These are phyloP conservation scores for Apodospora peruviana DNA, from an alignment of 495 filamentous ascomycete species.

Conservation along the genomic window DNA sequence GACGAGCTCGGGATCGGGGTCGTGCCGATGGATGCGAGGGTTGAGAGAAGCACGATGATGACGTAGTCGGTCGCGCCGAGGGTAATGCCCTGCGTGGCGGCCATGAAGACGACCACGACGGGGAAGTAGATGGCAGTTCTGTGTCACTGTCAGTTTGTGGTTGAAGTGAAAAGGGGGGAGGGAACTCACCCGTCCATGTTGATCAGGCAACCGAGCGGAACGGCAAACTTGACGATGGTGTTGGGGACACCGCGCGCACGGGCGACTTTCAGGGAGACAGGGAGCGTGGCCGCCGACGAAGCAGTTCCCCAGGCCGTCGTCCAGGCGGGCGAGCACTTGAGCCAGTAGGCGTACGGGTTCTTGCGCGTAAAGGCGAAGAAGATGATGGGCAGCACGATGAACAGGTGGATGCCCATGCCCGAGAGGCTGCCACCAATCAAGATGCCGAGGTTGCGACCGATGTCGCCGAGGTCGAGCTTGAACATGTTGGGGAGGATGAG, in stretches of 20 bases:
- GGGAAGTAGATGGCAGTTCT: conserved; percentile 29
- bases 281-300: conserved; percentile 22
- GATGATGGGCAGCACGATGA: conserved; percentile 21
- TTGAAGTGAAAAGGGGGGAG: too few species aligned
- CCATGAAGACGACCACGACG: conserved; percentile 25
- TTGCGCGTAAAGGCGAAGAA: conserved; percentile 16
- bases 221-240: conserved; percentile 18
- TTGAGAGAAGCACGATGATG: conserved; percentile 26
- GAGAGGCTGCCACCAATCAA: conserved; percentile 21
- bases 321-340: conserved; percentile 21
- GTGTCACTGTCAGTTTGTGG: too few species aligned
- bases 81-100: conserved; percentile 22
- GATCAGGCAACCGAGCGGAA: conserved; percentile 25
- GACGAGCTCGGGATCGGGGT: conserved; percentile 28
- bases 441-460: conserved; percentile 26
- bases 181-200: conserved; percentile 36
- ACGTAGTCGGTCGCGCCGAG: conserved; percentile 22
- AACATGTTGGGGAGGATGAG: conserved; percentile 29
- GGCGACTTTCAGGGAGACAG: conserved; percentile 19
- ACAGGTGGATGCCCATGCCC: conserved; percentile 23
- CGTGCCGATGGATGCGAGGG: conserved; percentile 28
- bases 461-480: conserved; percentile 20
- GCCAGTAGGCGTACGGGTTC: conserved; percentile 25
- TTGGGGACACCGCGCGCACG: conserved; percentile 10
- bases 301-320: conserved; percentile 27